Evolutionary conservation across 2,329 filamentous ascomycete genomes (phyloP), one percentile per base, ranked within the genome.

Genomic region (Penicillium olsonii): DNA sequence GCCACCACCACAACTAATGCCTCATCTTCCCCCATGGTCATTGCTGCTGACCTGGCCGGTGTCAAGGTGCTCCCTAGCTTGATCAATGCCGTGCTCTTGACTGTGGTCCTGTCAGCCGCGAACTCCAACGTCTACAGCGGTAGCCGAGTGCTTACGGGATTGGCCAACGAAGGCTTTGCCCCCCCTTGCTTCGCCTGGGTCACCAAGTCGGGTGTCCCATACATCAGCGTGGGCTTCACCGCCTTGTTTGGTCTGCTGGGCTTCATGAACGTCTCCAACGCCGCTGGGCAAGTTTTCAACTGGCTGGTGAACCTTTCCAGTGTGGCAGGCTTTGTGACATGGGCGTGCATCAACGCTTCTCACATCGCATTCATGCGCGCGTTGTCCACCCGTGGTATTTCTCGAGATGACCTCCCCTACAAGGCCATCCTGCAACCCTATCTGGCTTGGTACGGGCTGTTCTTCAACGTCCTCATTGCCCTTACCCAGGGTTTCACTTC

Each of bases 401-500:
- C 78, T 31, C 82, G 84, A 14, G 72, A 73, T 29, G 69, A 71
- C 2, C 74, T 88, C 8, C 83, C 84, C 0, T 88, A 85, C 68
- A 73, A 71, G 24, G 83, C 84, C 1, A 75, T 81, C 6, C 68
- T 80, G 41, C 83, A 87, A 69, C 85, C 85, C 0, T 87, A 75
- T 60, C 74, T 87, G 29, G 78, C 84, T 0, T 84, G 76, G 69
- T 87, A 85, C 59, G 85, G 85, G 2, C 72, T 87, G 1, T 80
- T 84, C 65, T 85, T 87, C 71, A 85, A 80, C 66, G 55, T 81
- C 2, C 68, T 88, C 39, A 84, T 88, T 54, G 76, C 84, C 38
- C 52, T 88, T 19, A 87, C 85, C 0, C 84, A 84, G 61, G 86
- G 85, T 3, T 89, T 88, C 69, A 82, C 82, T 8, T 78, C 80